Evolutionary conservation across 1,284 basidiomycete species (phyloP).

Genomic region (Pulveroboletus sp.): DNA sequence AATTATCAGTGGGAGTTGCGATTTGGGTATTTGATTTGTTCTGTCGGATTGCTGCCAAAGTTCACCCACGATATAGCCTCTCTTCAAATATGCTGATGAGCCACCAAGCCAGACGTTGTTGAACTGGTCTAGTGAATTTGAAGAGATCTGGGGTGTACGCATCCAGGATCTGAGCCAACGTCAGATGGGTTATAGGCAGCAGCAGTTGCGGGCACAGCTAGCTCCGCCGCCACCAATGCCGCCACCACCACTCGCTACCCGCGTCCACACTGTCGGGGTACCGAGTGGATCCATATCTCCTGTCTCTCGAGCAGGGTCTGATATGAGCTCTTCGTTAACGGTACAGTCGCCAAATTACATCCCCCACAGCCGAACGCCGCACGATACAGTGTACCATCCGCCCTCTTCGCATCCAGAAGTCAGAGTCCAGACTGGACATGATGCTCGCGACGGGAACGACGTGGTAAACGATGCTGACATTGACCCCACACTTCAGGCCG

Average conservation of each 20-base stretch:
- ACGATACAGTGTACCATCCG: slow-evolving; percentile 22
- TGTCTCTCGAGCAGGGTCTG: slow-evolving; percentile 25
- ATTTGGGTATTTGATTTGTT: slow-evolving; percentile 53
- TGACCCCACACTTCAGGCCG: slow-evolving; percentile 35
- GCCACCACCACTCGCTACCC: slow-evolving; percentile 20
- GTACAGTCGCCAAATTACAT: slow-evolving; percentile 13
- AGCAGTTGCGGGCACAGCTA: slow-evolving; percentile 21
- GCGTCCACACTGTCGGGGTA: slow-evolving; percentile 16
- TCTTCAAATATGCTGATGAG: slow-evolving; percentile 62
- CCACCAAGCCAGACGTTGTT: slow-evolving; percentile 51
- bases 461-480: slow-evolving; percentile 31
- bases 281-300: slow-evolving; percentile 26
- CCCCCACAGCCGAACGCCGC: slow-evolving; percentile 20
- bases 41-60: neutral
- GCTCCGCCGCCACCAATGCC: slow-evolving; percentile 20
- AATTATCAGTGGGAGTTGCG: slow-evolving; percentile 55
- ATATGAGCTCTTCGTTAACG: slow-evolving; percentile 16
- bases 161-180: slow-evolving; percentile 42
- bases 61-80: slow-evolving; percentile 45
- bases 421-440: slow-evolving; percentile 23
- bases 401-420: slow-evolving; percentile 22
- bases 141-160: slow-evolving; percentile 63
- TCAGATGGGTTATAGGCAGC: slow-evolving; percentile 15
- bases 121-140: slow-evolving; percentile 59
- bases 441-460: slow-evolving; percentile 29